Evolutionary conservation across 2,329 filamentous ascomycete genomes (phyloP), one percentile per base, ranked within the genome.

Genomic region (Annulohypoxylon truncatum): DNA sequence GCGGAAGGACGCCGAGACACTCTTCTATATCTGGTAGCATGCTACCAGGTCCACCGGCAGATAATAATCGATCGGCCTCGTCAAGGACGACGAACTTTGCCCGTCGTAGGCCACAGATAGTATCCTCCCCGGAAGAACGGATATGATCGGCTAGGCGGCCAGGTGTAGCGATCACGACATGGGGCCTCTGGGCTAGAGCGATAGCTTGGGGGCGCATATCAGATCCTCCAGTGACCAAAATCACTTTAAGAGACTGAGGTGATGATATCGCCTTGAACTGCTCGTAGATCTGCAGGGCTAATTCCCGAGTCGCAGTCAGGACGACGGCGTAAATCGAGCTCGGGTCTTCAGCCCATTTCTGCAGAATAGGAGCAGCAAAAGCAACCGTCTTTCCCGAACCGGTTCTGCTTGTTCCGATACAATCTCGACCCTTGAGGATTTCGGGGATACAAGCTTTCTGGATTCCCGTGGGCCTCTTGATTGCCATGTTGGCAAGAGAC

Each of bases 301-400:
- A 87, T 81, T 99, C 96, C 73, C 92, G 88, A 62, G 93, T 97
- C 18, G 94, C 94, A 7, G 96, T 99, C 74, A 99, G 81, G 12
- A 99, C 88, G 4, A 99, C 82, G 1, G 89, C 95, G 78, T 93
- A 99, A 73, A 98, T 95, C 44, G 93, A 96, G 64, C 91, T 90
- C 0, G 96, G 96, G 81, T 99, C 94, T 75, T 94, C 87, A 1
- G 95, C 89, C 94, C 94, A 98, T 79, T 91, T 91, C 77, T 98
- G 95, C 68, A 99, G 82, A 65, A 99, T 97, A 0, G 96, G 96
- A 8, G 94, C 93, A 0, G 95, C 92, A 79, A 99, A 99, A 1
- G 96, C 94, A 44, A 98, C 90, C 2, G 96, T 99, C 82, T 99
- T 99, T 80, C 96, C 96, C 10, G 95, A 97, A 83, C 96, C 96